These are phyloP conservation scores for Tilletia walkeri DNA, from an alignment of 1,284 basidiomycete genomes.

Conservation along the genomic window DNA sequence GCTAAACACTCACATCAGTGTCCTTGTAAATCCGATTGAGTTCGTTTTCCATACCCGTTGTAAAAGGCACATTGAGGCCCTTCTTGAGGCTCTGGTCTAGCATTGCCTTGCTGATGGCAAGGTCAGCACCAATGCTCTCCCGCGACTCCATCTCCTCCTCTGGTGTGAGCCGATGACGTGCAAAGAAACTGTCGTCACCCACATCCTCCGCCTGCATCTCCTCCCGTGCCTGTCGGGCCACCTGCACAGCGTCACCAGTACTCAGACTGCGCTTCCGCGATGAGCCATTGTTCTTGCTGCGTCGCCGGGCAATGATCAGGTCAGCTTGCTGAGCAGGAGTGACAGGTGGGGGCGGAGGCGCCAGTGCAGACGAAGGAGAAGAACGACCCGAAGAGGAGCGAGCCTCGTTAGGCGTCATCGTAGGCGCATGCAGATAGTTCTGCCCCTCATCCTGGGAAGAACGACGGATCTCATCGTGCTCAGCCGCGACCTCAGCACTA, in stretches of 20 bases:
- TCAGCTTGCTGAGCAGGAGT: conserved; percentile 46
- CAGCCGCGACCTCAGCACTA: conserved; percentile 33
- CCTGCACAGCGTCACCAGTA: conserved; percentile 32
- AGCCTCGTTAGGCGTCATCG: neutral
- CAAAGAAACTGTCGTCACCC: conserved; percentile 22
- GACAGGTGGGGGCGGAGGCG: conserved; percentile 25
- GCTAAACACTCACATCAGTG: conserved; percentile 26
- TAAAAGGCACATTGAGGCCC: conserved; percentile 42
- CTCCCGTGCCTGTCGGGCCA: neutral
- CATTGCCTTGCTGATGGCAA: conserved; percentile 37
- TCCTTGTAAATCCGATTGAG: conserved; percentile 45
- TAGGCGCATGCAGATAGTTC: neutral
- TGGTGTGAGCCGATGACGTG: conserved; percentile 3
- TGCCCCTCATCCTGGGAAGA: conserved; percentile 15
- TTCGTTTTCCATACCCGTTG: conserved; percentile 41
- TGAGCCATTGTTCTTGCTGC: conserved; percentile 30
- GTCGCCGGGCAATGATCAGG: conserved; percentile 42
- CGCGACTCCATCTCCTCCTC: conserved; percentile 28
- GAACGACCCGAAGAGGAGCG: conserved; percentile 2
- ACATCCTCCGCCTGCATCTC: conserved; percentile 23
- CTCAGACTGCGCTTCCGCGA: conserved; percentile 40
- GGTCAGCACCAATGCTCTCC: conserved; percentile 38
- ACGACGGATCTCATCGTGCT: neutral
- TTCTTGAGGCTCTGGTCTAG: conserved; percentile 42
- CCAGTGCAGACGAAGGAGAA: conserved; percentile 20